These are phyloP conservation scores for Thymus quinquecostatus DNA, from an alignment of 257 asterid genomes.

Conservation along the genomic window DNA sequence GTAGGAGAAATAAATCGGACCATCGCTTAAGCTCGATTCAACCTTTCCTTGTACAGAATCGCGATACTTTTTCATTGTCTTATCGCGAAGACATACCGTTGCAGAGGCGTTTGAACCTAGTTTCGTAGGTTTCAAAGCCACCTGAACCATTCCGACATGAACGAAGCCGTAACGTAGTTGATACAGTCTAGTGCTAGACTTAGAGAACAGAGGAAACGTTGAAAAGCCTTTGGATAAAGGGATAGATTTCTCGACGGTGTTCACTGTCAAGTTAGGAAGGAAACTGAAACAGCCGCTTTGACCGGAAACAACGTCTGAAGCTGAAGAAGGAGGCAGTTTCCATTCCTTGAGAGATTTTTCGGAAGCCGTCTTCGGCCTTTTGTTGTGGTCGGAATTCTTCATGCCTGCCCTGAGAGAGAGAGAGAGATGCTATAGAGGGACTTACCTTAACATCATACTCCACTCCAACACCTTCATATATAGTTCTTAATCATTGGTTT, in stretches of 20 bases:
- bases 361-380: neutral
- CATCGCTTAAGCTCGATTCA: neutral
- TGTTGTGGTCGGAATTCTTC: neutral
- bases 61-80: neutral
- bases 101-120: neutral
- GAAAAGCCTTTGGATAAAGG: neutral
- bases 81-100: neutral
- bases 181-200: neutral
- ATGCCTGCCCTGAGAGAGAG: no score
- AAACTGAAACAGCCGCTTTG: neutral
- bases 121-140: neutral
- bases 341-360: neutral
- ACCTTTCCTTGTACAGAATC: neutral
- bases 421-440: no score
- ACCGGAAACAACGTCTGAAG: neutral
- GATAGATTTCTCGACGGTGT: neutral
- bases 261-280: neutral
- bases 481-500: no score
- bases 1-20: neutral
- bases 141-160: neutral
- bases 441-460: no score
- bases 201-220: neutral
- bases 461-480: no score
- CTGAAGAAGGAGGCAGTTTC: conserved; percentile 11
- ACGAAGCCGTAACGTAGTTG: neutral